These are phyloP conservation scores for Trametes versicolor DNA, from an alignment of 1,284 basidiomycete species.

Conservation along the genomic window DNA sequence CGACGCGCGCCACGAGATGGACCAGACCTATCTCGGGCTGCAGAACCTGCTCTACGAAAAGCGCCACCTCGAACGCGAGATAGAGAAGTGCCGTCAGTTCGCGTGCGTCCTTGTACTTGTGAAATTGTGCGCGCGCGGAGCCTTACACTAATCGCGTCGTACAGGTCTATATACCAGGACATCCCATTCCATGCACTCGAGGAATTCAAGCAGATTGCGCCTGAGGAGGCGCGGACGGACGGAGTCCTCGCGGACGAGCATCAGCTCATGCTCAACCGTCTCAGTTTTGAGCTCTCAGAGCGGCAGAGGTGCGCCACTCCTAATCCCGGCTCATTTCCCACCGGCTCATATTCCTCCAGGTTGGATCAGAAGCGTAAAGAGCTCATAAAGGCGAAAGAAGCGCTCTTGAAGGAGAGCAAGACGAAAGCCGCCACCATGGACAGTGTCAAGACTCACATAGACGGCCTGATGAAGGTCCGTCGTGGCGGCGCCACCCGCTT, in stretches of 20 bases:
- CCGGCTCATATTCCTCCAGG: slow-evolving; percentile 48
- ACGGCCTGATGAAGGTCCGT: slow-evolving; percentile 74
- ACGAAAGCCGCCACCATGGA: slow-evolving; percentile 72
- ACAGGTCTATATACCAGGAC: slow-evolving; percentile 80
- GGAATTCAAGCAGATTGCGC: slow-evolving; percentile 72
- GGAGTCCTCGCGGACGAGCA: slow-evolving; percentile 73
- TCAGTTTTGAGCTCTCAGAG: slow-evolving; percentile 84
- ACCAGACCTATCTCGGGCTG: slow-evolving; percentile 81
- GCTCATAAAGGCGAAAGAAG: slow-evolving; percentile 72
- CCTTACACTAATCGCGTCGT: slow-evolving; percentile 10
- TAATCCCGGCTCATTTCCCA: slow-evolving; percentile 24
- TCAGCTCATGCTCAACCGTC: slow-evolving; percentile 82
- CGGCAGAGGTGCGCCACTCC: slow-evolving; percentile 69
- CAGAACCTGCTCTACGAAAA: slow-evolving; percentile 88
- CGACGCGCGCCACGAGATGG: slow-evolving; percentile 81
- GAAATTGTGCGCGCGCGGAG: slow-evolving; percentile 1
- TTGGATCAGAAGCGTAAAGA: slow-evolving; percentile 74
- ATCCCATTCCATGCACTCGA: slow-evolving; percentile 73
- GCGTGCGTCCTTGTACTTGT: slow-evolving; percentile 59
- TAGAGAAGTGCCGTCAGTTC: slow-evolving; percentile 88
- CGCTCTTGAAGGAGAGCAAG: slow-evolving; percentile 78
- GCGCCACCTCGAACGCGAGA: slow-evolving; percentile 84
- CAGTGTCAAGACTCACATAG: slow-evolving; percentile 76
- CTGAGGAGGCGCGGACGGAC: slow-evolving; percentile 68
- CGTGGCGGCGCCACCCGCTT: not conserved